Evolutionary conservation across 805 yeast species (phyloP), one percentile per base, ranked within the genome.

Genomic region (Saturnispora gosingensis): DNA sequence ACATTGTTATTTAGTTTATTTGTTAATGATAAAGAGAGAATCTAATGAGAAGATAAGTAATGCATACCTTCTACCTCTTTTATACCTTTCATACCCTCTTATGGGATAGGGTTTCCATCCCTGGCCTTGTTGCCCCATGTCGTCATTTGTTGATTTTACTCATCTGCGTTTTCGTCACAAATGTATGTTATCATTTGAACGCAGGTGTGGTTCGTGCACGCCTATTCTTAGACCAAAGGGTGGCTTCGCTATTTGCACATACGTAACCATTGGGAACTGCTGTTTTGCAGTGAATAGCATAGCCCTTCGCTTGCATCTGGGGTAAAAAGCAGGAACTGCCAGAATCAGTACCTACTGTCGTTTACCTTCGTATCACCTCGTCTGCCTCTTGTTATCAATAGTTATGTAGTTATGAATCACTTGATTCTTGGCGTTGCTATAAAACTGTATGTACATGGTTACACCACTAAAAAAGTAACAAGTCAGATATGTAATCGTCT

Each of bases 1-100:
- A 55, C 62, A 59, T 56, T 36, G 38, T 56, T 10, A n/a, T 22
- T 20, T 15, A 20, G 15, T 16, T 16, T 7, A 25, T 25, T 25
- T 25, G 28, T 25, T 25, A 8, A 25, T 25, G 5, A 8, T 25
- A 6, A 6, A 25, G 27, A 4, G 6, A n/a, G 2, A 25, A 25
- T 1, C 1, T 25, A 25, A 25, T 25, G 18, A 1, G 18, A 16
- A 16, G 18, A 2, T 2, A 16, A 25, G 8, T 25, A 25, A 7
- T 8, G 30, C 15, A 1, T 10, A 30, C 4, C 13, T 13, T 30
- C 34, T 30, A 10, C 11, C 25, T n/a, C 48, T 46, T 46, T 46
- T 46, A 46, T 46, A 46, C 49, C 44, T 5, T 38, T 38, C 20
- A 8, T 35, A 16, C n/a, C 25, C 8, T 15, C 25, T 15, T 3